Percentiles rank a stretch among this genome's conserved stretches.
These are phyloP conservation scores for Suhomyces bokatorum DNA, from an alignment of 1,139 yeast genomes.

Conservation along the genomic window DNA sequence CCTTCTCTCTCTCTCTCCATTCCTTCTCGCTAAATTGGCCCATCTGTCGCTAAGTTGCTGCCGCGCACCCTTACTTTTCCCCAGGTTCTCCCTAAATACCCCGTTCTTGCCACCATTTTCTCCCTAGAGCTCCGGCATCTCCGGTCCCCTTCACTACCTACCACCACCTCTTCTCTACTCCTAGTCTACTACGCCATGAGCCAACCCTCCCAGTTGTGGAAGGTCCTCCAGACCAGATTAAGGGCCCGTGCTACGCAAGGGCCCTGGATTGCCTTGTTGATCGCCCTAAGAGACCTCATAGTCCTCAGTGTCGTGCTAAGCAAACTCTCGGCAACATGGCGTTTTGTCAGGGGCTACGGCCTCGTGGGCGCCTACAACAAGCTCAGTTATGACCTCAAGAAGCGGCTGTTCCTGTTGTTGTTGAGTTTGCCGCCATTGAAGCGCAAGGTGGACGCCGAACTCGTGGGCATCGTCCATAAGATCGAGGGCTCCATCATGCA, in stretches of 20 bases:
- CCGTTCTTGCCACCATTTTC: no score
- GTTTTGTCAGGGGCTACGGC: constrained; percentile 42
- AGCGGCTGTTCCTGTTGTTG: constrained; percentile 31
- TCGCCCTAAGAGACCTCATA: constrained; percentile 29
- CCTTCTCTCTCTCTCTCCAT: background rate
- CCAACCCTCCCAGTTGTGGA: background rate
- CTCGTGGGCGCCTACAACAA: constrained; percentile 24
- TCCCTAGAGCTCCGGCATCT: background rate
- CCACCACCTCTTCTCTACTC: no score
- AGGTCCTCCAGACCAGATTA: background rate
- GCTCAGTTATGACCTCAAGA: constrained; percentile 16
- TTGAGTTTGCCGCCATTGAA: constrained; percentile 56
- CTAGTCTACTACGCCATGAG: background rate
- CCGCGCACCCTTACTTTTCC: no score
- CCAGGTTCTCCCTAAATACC: no score
- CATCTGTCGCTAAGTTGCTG: no score
- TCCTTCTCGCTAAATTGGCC: background rate
- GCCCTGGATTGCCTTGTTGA: background rate
- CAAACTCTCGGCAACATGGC: constrained; percentile 13
- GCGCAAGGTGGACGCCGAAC: constrained; percentile 60
- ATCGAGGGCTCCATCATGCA: constrained; percentile 59
- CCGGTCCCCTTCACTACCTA: background rate
- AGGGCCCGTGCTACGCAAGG: background rate
- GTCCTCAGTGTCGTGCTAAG: constrained; percentile 22
- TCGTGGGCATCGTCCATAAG: constrained; percentile 44